These are phyloP conservation scores for Citrus glauca DNA, from an alignment of 345 rosid genomes.

Conservation along the genomic window DNA sequence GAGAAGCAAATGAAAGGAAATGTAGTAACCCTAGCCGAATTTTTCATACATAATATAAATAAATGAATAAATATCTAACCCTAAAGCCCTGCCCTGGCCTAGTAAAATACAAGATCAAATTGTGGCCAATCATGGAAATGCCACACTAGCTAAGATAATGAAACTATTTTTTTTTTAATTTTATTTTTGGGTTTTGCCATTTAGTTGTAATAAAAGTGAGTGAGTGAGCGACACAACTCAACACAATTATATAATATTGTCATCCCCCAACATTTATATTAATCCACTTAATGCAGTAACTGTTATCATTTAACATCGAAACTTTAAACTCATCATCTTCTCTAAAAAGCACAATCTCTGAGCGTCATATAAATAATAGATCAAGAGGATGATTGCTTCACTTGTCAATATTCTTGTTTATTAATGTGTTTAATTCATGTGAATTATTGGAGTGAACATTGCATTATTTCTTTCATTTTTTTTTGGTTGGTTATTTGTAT, in stretches of 20 bases:
- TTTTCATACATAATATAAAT: not conserved
- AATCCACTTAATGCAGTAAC: not conserved
- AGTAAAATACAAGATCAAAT: not conserved
- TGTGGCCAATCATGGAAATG: conserved; percentile 10
- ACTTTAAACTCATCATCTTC: not conserved
- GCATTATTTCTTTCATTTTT: not conserved
- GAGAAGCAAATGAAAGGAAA: conserved; percentile 11
- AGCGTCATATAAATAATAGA: not conserved
- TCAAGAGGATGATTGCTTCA: too few relatives aligned
- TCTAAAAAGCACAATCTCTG: not conserved
- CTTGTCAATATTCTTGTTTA: not conserved
- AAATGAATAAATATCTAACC: not conserved
- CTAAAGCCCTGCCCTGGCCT: conserved; percentile 4
- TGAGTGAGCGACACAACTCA: not conserved
- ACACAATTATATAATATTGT: not conserved
- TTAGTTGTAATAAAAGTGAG: not conserved
- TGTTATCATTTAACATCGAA: not conserved
- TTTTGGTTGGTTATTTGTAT: too few relatives aligned
- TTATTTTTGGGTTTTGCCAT: not conserved
- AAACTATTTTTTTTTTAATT: not conserved
- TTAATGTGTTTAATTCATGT: not conserved
- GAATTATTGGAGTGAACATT: not conserved
- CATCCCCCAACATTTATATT: not conserved
- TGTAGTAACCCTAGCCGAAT: conserved; percentile 26
- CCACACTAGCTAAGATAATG: not conserved